Base-by-base conservation (phyloP, 768 basidiomycete genomes). In the Lyophyllum decastes region DNA sequence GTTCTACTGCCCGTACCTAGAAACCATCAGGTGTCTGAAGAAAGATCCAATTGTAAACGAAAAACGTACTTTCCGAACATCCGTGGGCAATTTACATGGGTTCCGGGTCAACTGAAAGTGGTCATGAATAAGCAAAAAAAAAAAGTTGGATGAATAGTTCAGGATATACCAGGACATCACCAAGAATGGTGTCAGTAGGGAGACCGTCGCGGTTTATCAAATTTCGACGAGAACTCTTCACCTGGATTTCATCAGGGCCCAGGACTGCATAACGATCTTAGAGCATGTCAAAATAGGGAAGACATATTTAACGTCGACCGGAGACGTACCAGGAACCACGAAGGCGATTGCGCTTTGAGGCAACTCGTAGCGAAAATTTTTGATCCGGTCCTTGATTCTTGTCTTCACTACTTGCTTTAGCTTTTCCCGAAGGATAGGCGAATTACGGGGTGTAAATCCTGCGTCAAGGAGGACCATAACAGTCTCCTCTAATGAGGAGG, bases 81-180 rank as follows among this genome's bases (percentile, higher is more conserved):
- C 88, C 0, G 81, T 85, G 1, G 88, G 86, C 0, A 89, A 70
- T 60, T 87, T 88, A 69, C 88, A 89, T n/a, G 88, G 88, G 66
- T 85, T 78, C 22, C 87, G 73, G 2, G 84, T 84, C 11, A 89
- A 70, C 84, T 85, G 26, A 46, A 9, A 35, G 19, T 27, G 26
- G 11, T 4, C 3, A 25, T 17, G 27, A 52, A 11, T 17, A 19
- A 34, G 49, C 47, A 16, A 9, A 17, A 17, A 24, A 45, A 6
- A 24, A 11, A 14, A 19, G 25, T 35, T 24, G 34, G 11, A 10
- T 21, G 4, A 24, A 34, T 1, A 25, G 25, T 21, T 11, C 6
- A 16, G 24, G 16, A 54, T 27, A 59, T 59, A 84, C 83, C 59
- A 90, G 66, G 10, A 87, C 82, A 61, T 85, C 81, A 0, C 88